phyloP scores from a whole-genome alignment of 208 protist species.

The Hexamita inflata region DNA sequence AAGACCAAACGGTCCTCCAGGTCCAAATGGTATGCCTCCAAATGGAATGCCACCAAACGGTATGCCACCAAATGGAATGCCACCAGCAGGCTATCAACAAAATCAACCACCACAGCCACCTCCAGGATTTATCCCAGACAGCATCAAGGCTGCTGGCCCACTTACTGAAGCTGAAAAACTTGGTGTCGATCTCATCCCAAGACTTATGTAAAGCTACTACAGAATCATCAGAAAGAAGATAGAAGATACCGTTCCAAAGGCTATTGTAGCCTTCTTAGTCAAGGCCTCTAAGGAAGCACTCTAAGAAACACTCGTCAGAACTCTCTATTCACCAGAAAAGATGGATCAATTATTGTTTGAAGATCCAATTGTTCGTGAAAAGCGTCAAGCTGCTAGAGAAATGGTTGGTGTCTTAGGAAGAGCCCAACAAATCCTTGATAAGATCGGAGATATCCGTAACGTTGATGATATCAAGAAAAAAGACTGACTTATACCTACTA shows the following conservation, averaged over 20 bases:
- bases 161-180: constrained; percentile 29
- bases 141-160: background rate
- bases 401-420: constrained; percentile 67
- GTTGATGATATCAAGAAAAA: constrained; percentile 16
- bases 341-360: constrained; percentile 76
- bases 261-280: constrained; percentile 89
- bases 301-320: constrained; percentile 71
- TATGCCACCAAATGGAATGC: background rate
- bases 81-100: too few relatives aligned
- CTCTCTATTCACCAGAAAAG: constrained; percentile 71
- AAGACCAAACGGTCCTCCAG: background rate
- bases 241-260: constrained; percentile 82
- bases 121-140: background rate
- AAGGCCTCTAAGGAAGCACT: constrained; percentile 61
- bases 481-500: background rate
- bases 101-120: background rate
- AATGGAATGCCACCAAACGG: background rate
- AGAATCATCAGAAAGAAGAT: constrained; percentile 67
- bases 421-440: constrained; percentile 29
- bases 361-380: constrained; percentile 58
- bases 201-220: constrained; percentile 54
- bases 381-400: constrained; percentile 64
- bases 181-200: constrained; percentile 31
- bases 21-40: background rate
- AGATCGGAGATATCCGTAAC: constrained; percentile 24